Evolutionary conservation across 2,329 filamentous ascomycete genomes (phyloP).

Genomic region (Zasmidium cellare): DNA sequence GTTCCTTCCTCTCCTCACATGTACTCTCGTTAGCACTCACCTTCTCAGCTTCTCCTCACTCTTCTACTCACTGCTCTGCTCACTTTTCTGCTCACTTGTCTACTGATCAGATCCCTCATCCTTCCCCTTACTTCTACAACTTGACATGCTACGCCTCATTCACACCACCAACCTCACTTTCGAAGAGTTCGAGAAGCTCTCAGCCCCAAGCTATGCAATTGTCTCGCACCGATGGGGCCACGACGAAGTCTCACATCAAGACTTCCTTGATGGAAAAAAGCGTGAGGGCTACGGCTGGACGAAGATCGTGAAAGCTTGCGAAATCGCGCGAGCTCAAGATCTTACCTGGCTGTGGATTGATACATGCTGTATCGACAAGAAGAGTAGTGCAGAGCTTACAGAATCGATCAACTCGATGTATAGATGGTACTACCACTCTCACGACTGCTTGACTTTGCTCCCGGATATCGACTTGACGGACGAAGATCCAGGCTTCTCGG

Average conservation of each 20-base stretch:
- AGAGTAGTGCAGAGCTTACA: conserved; percentile 18
- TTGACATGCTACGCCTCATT: conserved; percentile 2
- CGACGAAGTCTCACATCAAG: conserved; percentile 1
- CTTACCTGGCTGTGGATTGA: conserved; percentile 21
- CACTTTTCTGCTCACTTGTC: too few relatives aligned
- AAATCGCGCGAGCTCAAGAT: neutral
- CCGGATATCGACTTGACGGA: conserved; percentile 9
- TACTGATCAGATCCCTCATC: too few relatives aligned
- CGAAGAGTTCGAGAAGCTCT: neutral
- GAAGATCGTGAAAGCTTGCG: conserved; percentile 7
- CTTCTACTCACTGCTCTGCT: too few relatives aligned
- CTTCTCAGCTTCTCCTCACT: too few relatives aligned
- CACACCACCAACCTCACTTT: conserved; percentile 1
- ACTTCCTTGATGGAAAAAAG: neutral
- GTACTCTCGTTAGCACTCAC: too few relatives aligned
- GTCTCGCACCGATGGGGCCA: conserved; percentile 8
- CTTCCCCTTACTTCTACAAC: neutral
- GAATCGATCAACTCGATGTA: conserved; percentile 26
- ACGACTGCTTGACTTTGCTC: conserved; percentile 7
- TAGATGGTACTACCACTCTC: conserved; percentile 16
- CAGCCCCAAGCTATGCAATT: conserved; percentile 1
- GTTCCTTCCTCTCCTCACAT: neutral
- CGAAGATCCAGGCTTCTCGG: neutral
- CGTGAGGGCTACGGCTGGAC: neutral
- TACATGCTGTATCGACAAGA: conserved; percentile 25